phyloP scores from a whole-genome alignment of 768 basidiomycete genomes.

The Rhodotorula paludigena region DNA sequence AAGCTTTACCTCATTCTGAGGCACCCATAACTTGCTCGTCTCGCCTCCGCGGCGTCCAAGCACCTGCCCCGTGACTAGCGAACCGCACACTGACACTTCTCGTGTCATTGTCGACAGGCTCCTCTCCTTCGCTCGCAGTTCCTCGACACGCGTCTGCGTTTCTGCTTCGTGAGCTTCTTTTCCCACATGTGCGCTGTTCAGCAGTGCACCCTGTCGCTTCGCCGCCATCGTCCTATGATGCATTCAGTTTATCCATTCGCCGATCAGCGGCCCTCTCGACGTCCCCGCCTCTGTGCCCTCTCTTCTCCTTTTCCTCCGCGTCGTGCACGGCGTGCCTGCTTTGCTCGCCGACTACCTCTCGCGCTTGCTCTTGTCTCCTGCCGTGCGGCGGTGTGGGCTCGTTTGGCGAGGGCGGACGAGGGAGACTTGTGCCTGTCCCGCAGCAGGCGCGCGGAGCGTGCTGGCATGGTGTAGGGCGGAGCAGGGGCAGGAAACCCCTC shows the following conservation, averaged over 20 bases:
- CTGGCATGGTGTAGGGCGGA: too few species aligned
- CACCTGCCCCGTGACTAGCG: neutral
- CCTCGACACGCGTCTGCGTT: neutral
- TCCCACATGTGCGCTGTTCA: neutral
- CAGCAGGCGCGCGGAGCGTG: too few species aligned
- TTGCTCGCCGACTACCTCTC: neutral
- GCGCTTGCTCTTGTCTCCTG: too few species aligned
- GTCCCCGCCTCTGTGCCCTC: too few species aligned
- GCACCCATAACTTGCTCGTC: neutral
- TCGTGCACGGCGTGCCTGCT: neutral
- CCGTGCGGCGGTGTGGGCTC: too few species aligned
- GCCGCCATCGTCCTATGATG: neutral
- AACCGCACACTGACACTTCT: neutral
- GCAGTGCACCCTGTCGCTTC: too few species aligned
- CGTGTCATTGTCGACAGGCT: too few species aligned
- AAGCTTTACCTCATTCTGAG: slow-evolving; percentile 30
- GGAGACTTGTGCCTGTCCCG: too few species aligned
- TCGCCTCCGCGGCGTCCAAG: neutral
- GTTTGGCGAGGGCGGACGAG: too few species aligned
- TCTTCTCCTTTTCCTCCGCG: too few species aligned
- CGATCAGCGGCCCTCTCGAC: neutral
- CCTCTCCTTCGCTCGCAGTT: too few species aligned
- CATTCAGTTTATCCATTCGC: neutral
- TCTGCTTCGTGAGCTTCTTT: neutral
- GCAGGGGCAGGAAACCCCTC: too few species aligned